Percentiles rank a stretch among this genome's conserved stretches.
Evolutionary conservation across 176 grass and related monocot species (phyloP).

Genomic region (Bonia amplexicaulis): DNA sequence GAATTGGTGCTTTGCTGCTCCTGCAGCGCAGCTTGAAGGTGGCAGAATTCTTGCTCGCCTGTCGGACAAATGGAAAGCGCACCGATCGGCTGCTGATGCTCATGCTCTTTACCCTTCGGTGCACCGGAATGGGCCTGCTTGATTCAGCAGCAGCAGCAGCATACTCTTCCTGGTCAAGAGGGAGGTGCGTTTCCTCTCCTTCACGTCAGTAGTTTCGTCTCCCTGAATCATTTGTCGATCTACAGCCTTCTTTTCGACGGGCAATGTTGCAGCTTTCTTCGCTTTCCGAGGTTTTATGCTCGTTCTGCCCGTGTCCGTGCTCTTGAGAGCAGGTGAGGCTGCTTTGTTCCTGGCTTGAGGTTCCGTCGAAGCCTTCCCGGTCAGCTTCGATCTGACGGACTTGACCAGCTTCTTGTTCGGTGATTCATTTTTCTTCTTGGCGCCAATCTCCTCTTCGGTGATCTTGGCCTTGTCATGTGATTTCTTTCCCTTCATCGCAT

Average conservation of each 20-base stretch:
- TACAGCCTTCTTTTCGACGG: not conserved
- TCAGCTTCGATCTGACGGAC: conserved; percentile 28
- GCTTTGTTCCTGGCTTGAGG: not conserved
- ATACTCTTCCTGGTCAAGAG: conserved; percentile 13
- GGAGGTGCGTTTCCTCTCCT: not conserved
- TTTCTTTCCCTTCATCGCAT: conserved; percentile 12
- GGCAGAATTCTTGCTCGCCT: conserved; percentile 26
- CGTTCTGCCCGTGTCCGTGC: not conserved
- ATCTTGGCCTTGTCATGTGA: not conserved
- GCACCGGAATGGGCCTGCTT: not conserved
- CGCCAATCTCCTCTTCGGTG: not conserved
- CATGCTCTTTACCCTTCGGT: conserved; percentile 33
- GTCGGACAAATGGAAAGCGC: conserved; percentile 23
- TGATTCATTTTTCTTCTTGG: not conserved
- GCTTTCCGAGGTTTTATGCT: not conserved
- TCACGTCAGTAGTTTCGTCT: not conserved
- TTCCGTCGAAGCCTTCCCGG: not conserved
- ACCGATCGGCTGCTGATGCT: conserved; percentile 17
- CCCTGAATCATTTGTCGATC: not conserved
- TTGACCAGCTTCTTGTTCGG: conserved; percentile 10
- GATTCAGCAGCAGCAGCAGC: not conserved
- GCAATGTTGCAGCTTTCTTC: not conserved
- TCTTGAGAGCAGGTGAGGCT: not conserved
- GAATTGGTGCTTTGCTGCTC: conserved; percentile 21
- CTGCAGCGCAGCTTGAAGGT: conserved; percentile 44